A percentile compares a stretch with the other conserved stretches of the same genome.
Conservation (phyloP, 1,284 basidiomycete genomes). For the Trametes versicolor region DNA sequence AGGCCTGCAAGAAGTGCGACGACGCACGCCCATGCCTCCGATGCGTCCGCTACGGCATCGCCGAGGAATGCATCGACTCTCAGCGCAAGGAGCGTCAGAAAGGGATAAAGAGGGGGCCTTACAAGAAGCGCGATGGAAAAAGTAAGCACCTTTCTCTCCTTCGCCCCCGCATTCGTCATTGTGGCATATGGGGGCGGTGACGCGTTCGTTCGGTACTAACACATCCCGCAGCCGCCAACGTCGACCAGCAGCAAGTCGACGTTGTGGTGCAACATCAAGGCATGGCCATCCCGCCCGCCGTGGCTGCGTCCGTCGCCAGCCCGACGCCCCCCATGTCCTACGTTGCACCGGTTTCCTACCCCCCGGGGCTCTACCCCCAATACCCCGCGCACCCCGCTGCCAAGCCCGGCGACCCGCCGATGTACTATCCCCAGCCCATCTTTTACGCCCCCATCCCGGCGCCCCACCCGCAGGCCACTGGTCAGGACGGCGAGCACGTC, state of each 20-base stretch:
- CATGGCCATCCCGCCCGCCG: slow-evolving; percentile 54
- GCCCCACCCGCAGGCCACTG: slow-evolving; percentile 49
- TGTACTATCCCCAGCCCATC: slow-evolving; percentile 55
- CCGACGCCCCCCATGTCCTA: slow-evolving; percentile 58
- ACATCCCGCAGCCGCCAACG: slow-evolving; percentile 63
- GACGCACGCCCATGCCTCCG: slow-evolving; percentile 87
- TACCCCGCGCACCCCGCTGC: slow-evolving; percentile 55
- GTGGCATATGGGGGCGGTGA: slow-evolving; percentile 36
- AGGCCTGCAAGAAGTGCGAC: slow-evolving; percentile 92
- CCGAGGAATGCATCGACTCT: slow-evolving; percentile 83
- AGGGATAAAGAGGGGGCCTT: slow-evolving; percentile 88
- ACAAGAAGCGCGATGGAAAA: slow-evolving; percentile 93
- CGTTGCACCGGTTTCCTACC: slow-evolving; percentile 51
- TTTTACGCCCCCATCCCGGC: slow-evolving; percentile 55
- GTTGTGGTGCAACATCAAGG: slow-evolving; percentile 54
- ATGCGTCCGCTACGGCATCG: slow-evolving; percentile 86
- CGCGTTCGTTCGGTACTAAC: slow-evolving; percentile 29
- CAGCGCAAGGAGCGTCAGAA: slow-evolving; percentile 87
- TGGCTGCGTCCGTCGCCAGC: slow-evolving; percentile 51
- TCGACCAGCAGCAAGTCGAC: slow-evolving; percentile 60
- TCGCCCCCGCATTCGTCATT: slow-evolving; percentile 19
- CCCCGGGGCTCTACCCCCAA: slow-evolving; percentile 56
- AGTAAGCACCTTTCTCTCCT: slow-evolving; percentile 54
- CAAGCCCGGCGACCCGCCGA: slow-evolving; percentile 61
- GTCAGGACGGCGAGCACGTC: slow-evolving; percentile 57